phyloP scores from a whole-genome alignment of 139 green algal genomes.

The Chlorokybus atmophyticus region DNA sequence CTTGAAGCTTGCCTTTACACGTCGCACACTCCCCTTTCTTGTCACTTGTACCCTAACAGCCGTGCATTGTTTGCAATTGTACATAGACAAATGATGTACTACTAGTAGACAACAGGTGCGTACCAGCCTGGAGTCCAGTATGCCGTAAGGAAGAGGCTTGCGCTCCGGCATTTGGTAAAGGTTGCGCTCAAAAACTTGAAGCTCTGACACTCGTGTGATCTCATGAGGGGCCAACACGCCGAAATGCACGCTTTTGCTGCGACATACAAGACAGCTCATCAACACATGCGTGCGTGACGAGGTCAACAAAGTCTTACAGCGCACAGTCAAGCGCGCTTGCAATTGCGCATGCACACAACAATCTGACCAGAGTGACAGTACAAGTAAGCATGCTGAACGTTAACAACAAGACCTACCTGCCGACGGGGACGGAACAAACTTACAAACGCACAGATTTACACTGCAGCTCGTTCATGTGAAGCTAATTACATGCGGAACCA shows the following conservation, averaged over 20 bases:
- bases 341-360: too few relatives aligned
- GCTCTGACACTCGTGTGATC: slow-evolving; percentile 63
- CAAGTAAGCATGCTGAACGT: too few relatives aligned
- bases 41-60: slow-evolving; percentile 29
- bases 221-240: slow-evolving; percentile 65
- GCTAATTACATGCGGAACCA: too few relatives aligned
- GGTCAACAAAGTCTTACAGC: too few relatives aligned
- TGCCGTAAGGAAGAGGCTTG: slow-evolving; percentile 55
- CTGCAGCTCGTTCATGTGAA: too few relatives aligned
- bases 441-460: too few relatives aligned
- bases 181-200: slow-evolving; percentile 72
- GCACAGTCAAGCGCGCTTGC: too few relatives aligned
- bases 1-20: slow-evolving; percentile 73
- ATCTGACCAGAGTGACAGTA: too few relatives aligned
- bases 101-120: not conserved
- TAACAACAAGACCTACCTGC: too few relatives aligned
- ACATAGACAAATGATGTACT: not conserved
- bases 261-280: too few relatives aligned
- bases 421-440: too few relatives aligned
- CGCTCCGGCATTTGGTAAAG: slow-evolving; percentile 86
- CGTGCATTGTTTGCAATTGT: not conserved
- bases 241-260: slow-evolving; percentile 54
- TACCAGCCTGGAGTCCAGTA: slow-evolving; percentile 77
- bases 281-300: too few relatives aligned
- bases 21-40: slow-evolving; percentile 74